Evolutionary conservation across 441 rosid genomes (phyloP).

Genomic region (Eruca vesicaria): DNA sequence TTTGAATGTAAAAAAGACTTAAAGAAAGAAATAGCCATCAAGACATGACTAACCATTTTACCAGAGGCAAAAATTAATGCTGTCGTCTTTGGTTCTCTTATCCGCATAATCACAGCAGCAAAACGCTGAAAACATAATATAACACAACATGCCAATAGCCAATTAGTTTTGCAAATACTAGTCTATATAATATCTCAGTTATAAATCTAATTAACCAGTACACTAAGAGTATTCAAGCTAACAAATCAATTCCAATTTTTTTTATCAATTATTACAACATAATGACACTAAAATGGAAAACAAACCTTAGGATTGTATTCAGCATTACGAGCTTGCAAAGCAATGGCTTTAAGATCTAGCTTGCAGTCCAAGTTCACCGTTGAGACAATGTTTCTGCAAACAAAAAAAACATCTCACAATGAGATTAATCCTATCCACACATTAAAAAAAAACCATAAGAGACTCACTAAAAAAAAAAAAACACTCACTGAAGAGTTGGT

Average conservation of each 20-base stretch:
- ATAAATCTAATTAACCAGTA: neutral
- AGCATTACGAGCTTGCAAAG: constrained; percentile 96
- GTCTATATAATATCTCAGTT: neutral
- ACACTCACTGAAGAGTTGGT: constrained; percentile 91
- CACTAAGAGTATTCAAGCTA: constrained; percentile 1
- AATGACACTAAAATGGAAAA: constrained; percentile 14
- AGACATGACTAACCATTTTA: constrained; percentile 29
- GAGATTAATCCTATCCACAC: neutral
- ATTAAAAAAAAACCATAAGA: neutral
- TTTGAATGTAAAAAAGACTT: neutral
- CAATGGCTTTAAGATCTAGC: constrained; percentile 92
- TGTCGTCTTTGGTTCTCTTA: constrained; percentile 39
- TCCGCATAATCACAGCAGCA: constrained; percentile 43
- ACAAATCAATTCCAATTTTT: neutral
- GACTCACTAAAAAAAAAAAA: neutral
- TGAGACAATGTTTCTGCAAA: constrained; percentile 88
- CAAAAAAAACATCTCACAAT: constrained; percentile 5
- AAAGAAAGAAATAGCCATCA: neutral
- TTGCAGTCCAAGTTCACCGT: constrained; percentile 97
- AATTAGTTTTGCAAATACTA: neutral
- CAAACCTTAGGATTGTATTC: constrained; percentile 98
- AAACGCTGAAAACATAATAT: constrained; percentile 36
- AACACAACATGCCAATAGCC: neutral
- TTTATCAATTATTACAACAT: neutral
- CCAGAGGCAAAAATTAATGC: constrained; percentile 38